phyloP scores from a whole-genome alignment of 768 basidiomycete genomes.

The Termitomyces sp. region DNA sequence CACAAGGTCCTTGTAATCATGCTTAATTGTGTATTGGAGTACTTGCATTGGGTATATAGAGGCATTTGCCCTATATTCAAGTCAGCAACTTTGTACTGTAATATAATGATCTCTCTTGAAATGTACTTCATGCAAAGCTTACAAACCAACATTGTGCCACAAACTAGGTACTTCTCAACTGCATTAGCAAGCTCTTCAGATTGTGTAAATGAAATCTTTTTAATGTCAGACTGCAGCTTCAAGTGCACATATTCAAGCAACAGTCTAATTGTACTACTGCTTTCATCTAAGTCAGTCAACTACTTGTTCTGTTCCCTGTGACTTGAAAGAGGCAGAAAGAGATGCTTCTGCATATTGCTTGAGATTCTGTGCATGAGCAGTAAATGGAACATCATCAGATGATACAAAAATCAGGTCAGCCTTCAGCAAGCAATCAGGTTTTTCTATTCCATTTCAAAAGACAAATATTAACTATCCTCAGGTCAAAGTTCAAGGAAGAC shows the following conservation, averaged over 20 bases:
- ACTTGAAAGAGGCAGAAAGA: not conserved
- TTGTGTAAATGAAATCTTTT: not conserved
- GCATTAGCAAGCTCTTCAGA: slow-evolving; percentile 5
- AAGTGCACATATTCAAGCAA: slow-evolving; percentile 4
- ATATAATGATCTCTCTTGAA: not conserved
- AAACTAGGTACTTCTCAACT: slow-evolving; percentile 11
- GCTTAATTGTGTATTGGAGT: slow-evolving; percentile 4
- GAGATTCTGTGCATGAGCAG: slow-evolving; percentile 2
- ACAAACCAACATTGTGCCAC: slow-evolving; percentile 7
- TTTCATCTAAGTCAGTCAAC: not conserved
- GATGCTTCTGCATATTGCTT: slow-evolving; percentile 6
- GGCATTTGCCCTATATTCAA: not conserved
- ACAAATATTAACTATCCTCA: not conserved
- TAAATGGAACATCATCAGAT: slow-evolving; percentile 3
- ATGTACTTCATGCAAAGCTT: slow-evolving; percentile 10
- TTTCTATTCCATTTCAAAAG: not conserved
- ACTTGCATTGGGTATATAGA: not conserved
- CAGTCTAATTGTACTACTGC: not conserved
- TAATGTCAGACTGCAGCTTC: slow-evolving; percentile 2
- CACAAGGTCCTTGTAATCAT: slow-evolving; percentile 2
- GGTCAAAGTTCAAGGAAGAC: not conserved
- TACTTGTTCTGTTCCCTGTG: not conserved
- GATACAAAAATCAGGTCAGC: slow-evolving; percentile 5
- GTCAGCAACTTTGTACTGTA: not conserved
- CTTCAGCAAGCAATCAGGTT: not conserved